Conservation (phyloP, 805 yeast species). For the Lachancea fermentati region DNA sequence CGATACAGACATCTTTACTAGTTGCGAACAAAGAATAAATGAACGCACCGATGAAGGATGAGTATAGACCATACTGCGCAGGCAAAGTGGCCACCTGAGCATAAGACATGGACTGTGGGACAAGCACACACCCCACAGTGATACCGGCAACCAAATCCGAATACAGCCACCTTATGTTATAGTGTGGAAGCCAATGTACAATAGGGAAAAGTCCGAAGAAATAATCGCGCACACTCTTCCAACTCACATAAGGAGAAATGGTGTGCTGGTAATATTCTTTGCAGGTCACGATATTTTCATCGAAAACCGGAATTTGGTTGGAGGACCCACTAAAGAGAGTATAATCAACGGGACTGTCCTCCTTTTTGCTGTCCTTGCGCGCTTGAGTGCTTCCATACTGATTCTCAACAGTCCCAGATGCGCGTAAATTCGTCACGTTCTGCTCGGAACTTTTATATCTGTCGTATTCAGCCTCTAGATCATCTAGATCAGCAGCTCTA, state of each 20-base stretch:
- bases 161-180: constrained; percentile 72
- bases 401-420: not conserved
- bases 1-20: constrained; percentile 90
- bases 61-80: constrained; percentile 83
- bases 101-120: constrained; percentile 94
- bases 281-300: constrained; percentile 18
- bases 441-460: constrained; percentile 19
- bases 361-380: constrained; percentile 1
- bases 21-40: constrained; percentile 90
- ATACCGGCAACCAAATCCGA: constrained; percentile 87
- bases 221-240: constrained; percentile 39
- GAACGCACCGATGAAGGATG: constrained; percentile 87
- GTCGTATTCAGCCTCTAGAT: constrained; percentile 27
- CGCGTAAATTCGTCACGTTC: not conserved
- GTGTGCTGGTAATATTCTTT: constrained; percentile 21
- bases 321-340: constrained; percentile 1
- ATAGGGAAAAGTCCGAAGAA: constrained; percentile 70
- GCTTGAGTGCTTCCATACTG: not conserved
- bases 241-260: not conserved
- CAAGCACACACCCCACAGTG: constrained; percentile 88
- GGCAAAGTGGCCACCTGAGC: constrained; percentile 79
- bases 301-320: constrained; percentile 12
- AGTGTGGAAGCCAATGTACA: constrained; percentile 76
- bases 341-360: constrained; percentile 9
- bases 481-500: constrained; percentile 17